phyloP scores from a whole-genome alignment of 2,329 filamentous ascomycete species.

The Sordariomycetes sp. region DNA sequence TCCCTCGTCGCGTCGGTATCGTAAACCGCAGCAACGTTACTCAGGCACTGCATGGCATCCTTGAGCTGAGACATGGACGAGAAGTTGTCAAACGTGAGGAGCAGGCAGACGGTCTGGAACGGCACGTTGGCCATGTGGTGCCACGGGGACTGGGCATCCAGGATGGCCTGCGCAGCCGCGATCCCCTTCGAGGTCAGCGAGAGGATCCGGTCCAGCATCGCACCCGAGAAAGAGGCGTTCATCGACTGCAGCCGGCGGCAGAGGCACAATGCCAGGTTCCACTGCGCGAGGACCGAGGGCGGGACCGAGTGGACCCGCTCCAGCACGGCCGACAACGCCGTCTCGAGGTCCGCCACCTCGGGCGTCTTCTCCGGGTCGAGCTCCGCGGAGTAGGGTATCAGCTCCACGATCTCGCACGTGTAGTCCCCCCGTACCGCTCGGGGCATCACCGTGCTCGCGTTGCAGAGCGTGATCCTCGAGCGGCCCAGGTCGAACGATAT shows the following conservation, averaged over 20 bases:
- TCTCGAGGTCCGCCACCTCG: slow-evolving; percentile 28
- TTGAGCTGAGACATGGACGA: slow-evolving; percentile 34
- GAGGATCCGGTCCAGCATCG: slow-evolving; percentile 34
- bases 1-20: slow-evolving; percentile 37
- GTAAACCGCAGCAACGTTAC: slow-evolving; percentile 28
- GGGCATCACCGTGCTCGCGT: slow-evolving; percentile 29
- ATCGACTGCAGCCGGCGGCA: slow-evolving; percentile 41
- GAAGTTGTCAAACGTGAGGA: slow-evolving; percentile 42
- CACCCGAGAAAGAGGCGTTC: slow-evolving; percentile 30
- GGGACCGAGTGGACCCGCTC: slow-evolving; percentile 25
- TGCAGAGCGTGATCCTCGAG: slow-evolving; percentile 36
- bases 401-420: slow-evolving; percentile 36
- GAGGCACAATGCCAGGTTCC: slow-evolving; percentile 44
- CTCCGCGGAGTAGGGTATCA: slow-evolving; percentile 40
- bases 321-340: slow-evolving; percentile 28
- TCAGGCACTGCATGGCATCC: slow-evolving; percentile 37
- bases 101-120: slow-evolving; percentile 45
- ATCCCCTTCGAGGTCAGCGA: slow-evolving; percentile 32
- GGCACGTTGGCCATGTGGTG: slow-evolving; percentile 50
- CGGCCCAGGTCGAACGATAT: slow-evolving; percentile 48
- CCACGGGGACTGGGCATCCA: slow-evolving; percentile 36
- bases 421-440: slow-evolving; percentile 24
- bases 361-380: slow-evolving; percentile 38
- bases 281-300: slow-evolving; percentile 35
- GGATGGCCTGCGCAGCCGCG: slow-evolving; percentile 32